phyloP scores from a whole-genome alignment of 345 rosid genomes.

The Melaleuca quinquenervia region DNA sequence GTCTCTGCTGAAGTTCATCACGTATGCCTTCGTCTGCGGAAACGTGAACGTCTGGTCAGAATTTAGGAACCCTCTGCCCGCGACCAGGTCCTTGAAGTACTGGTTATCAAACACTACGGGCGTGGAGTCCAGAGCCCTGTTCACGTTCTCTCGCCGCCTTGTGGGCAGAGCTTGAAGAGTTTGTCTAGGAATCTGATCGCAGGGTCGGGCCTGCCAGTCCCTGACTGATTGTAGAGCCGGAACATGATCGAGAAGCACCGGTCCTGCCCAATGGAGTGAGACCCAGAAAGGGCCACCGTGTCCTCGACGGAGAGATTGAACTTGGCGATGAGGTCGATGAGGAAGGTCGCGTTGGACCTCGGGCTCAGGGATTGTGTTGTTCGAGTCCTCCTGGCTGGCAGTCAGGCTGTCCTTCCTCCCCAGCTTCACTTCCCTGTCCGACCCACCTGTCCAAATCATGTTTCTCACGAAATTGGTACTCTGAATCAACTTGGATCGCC shows the following conservation, averaged over 20 bases:
- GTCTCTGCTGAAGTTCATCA: conserved; percentile 34
- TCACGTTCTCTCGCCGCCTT: conserved; percentile 62
- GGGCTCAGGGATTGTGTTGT: conserved; percentile 85
- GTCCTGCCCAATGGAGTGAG: conserved; percentile 84
- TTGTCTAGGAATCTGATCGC: conserved; percentile 26
- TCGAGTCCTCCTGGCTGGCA: conserved; percentile 64
- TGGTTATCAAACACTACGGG: conserved; percentile 53
- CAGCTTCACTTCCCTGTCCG: conserved; percentile 74
- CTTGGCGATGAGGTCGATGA: conserved; percentile 45
- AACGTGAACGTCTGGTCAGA: conserved; percentile 76
- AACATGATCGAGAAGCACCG: conserved; percentile 82
- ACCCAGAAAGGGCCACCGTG: conserved; percentile 89
- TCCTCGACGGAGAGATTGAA: conserved; percentile 68
- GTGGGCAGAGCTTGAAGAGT: conserved; percentile 64
- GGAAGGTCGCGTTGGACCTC: conserved; percentile 56
- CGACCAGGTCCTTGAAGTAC: conserved; percentile 79
- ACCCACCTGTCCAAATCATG: conserved; percentile 61
- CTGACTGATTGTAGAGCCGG: conserved; percentile 91
- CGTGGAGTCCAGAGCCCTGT: conserved; percentile 66
- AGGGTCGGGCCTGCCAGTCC: conserved; percentile 59
- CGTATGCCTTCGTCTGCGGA: conserved; percentile 41
- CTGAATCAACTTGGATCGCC: neutral
- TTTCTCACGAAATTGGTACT: neutral
- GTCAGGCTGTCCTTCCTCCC: conserved; percentile 77
- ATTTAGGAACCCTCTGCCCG: conserved; percentile 77